phyloP scores from a whole-genome alignment of 2,329 filamentous ascomycete species.

The Beauveria rudraprayagi region DNA sequence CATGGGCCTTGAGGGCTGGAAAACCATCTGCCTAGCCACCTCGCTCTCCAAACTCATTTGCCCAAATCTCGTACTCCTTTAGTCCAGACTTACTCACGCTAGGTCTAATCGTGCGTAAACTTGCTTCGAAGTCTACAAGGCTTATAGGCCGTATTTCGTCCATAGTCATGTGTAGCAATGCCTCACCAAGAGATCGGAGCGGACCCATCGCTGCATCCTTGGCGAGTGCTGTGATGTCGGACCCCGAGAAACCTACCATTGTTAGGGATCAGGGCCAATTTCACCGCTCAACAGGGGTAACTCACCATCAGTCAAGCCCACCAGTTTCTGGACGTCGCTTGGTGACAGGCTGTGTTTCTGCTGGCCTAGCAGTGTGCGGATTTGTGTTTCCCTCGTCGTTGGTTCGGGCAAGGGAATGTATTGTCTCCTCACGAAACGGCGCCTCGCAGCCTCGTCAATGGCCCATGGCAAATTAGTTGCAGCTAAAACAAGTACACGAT shows the following conservation, averaged over 20 bases:
- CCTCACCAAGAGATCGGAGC: constrained; percentile 80
- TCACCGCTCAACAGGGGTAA: constrained; percentile 9
- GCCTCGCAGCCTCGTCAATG: constrained; percentile 88
- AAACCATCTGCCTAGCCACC: constrained; percentile 52
- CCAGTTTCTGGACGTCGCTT: constrained; percentile 63
- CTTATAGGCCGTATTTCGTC: constrained; percentile 87
- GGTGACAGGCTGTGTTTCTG: constrained; percentile 76
- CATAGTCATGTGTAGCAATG: constrained; percentile 81
- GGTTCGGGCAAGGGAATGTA: constrained; percentile 92
- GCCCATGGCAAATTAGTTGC: constrained; percentile 97
- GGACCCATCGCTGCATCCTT: constrained; percentile 99
- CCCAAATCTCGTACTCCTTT: constrained; percentile 91
- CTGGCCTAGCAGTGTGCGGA: constrained; percentile 71
- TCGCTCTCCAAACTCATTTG: constrained; percentile 82
- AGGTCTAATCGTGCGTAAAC: constrained; percentile 75
- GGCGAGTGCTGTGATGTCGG: constrained; percentile 90
- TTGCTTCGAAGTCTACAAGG: constrained; percentile 75
- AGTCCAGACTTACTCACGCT: constrained; percentile 81
- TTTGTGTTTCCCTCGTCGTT: constrained; percentile 69
- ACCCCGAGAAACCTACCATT: constrained; percentile 80
- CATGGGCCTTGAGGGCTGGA: no score
- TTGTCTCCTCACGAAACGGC: constrained; percentile 85
- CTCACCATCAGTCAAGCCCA: constrained; percentile 77
- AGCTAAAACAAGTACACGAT: constrained; percentile 82
- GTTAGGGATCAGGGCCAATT: constrained; percentile 3